Base-by-base conservation (phyloP, 371 early-diverging fungal species). In the Mucor indicus region DNA sequence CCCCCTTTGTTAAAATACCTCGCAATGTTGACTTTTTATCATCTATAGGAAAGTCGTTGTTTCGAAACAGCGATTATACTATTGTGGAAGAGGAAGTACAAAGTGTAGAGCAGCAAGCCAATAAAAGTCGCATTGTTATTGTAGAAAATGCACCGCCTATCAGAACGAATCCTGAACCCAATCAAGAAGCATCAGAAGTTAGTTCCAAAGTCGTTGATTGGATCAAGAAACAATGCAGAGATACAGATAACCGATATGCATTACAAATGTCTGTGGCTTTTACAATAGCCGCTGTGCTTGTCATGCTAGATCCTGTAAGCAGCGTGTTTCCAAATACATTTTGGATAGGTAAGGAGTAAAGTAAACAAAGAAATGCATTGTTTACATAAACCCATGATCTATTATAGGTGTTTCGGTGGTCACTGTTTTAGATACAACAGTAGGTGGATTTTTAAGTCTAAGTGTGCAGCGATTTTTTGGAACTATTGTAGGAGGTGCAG, bases 381-480 rank as follows among this genome's bases (percentile, higher is more conserved):
- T 36, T 24, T 9, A 25, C 13, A 9, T 23, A 13, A 25, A 16
- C 7, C n/a, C n/a, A n/a, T n/a, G 19, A n/a, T 31, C 11, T 41
- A 23, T n/a, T 20, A 12, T 45, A 71, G 72, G 63, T 41, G 60
- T 71, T 10, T 57, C 64, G 10, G 68, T 67, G 8, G 68, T 64
- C 0, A 61, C 66, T 20, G 64, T 71, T 1, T 43, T 64, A 5
- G 72, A 71, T 31, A 71, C 58, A 21, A 61, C 72, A 1, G 52
- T 71, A 3, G 68, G 72, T 16, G 64, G 68, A 0, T 60, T 67
- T 15, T 24, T 71, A 6, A 52, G 42, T 11, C 44, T 67, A 1
- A 62, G 72, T 40, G 38, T 64, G 8, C 72, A 71, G 16, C 42
- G 72, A 2, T 44, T 67, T 20, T 41, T 67, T 8, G 72, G 72